Evolutionary conservation across 2,329 filamentous ascomycete species (phyloP).

Genomic region (Fusarium chaquense): DNA sequence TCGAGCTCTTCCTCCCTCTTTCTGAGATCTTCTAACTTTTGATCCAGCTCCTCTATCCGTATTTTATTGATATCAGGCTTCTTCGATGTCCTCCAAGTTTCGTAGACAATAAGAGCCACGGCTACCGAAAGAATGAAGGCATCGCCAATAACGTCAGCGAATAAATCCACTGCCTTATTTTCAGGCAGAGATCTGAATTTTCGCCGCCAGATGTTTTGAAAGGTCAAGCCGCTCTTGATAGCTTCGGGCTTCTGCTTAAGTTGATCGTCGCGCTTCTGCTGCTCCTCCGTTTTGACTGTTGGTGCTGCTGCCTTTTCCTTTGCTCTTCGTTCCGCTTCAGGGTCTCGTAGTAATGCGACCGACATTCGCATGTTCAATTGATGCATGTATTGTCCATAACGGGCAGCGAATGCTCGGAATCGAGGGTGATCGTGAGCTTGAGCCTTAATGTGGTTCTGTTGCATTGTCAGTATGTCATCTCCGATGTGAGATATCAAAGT

Average conservation of each 20-base stretch:
- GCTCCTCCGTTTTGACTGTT: conserved; percentile 74
- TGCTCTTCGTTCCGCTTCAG: conserved; percentile 67
- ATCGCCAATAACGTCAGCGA: conserved; percentile 74
- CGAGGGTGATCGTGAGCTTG: conserved; percentile 73
- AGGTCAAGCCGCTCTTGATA: conserved; percentile 47
- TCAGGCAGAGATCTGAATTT: conserved; percentile 74
- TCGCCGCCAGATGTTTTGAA: conserved; percentile 70
- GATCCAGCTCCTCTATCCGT: conserved; percentile 63
- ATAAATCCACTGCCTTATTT: conserved; percentile 73
- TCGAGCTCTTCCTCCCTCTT: conserved; percentile 64
- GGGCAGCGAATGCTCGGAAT: conserved; percentile 71
- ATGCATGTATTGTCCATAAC: conserved; percentile 73
- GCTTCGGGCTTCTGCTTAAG: conserved; percentile 54
- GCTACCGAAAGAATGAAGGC: conserved; percentile 72
- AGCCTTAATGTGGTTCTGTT: conserved; percentile 73
- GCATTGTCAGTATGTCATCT: conserved; percentile 26
- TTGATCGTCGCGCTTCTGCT: conserved; percentile 66
- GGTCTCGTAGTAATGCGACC: conserved; percentile 69
- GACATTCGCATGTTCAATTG: conserved; percentile 75
- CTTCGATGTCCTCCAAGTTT: conserved; percentile 68
- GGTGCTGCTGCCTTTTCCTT: conserved; percentile 73
- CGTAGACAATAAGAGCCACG: conserved; percentile 68
- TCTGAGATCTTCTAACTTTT: conserved; percentile 63
- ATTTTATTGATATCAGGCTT: conserved; percentile 71
- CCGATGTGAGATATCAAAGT: neutral